Evolutionary conservation across 305 asterid species (phyloP).

Genomic region (Euphrasia arctica): DNA sequence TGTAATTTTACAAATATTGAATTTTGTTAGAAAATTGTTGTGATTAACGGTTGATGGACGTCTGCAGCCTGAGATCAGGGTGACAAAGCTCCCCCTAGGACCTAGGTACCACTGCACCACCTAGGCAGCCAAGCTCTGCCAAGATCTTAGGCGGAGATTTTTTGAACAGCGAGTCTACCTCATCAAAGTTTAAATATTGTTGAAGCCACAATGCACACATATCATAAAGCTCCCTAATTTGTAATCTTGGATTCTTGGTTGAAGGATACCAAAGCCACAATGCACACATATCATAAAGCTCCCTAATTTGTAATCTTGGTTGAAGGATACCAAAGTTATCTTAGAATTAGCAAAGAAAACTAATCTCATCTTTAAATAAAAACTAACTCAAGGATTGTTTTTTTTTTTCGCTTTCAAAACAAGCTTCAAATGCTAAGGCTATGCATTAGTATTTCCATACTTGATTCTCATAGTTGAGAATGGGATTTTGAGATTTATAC

Average conservation of each 20-base stretch:
- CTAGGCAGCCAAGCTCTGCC: too few relatives aligned
- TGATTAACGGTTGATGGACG: too few relatives aligned
- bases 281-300: background rate
- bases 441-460: background rate
- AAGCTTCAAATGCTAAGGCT: conserved; percentile 1
- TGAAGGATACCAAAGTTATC: background rate
- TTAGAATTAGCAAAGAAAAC: background rate
- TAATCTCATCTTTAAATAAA: background rate
- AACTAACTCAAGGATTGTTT: background rate
- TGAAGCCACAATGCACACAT: background rate
- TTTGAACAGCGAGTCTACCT: background rate
- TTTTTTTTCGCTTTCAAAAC: background rate
- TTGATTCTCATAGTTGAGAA: background rate
- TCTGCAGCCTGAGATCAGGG: too few relatives aligned
- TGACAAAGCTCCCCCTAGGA: too few relatives aligned
- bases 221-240: conserved; percentile 1
- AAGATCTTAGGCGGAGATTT: too few relatives aligned
- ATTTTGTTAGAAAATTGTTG: too few relatives aligned
- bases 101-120: too few relatives aligned
- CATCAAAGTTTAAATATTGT: background rate
- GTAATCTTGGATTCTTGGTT: background rate
- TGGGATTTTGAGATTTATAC: background rate
- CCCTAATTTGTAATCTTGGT: background rate
- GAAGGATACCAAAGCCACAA: background rate
- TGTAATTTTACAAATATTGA: too few relatives aligned